A percentile compares a stretch with the other conserved stretches of the same genome.
These are phyloP conservation scores for Silene conica DNA, from an alignment of 148 eudicot genomes.

Conservation along the genomic window DNA sequence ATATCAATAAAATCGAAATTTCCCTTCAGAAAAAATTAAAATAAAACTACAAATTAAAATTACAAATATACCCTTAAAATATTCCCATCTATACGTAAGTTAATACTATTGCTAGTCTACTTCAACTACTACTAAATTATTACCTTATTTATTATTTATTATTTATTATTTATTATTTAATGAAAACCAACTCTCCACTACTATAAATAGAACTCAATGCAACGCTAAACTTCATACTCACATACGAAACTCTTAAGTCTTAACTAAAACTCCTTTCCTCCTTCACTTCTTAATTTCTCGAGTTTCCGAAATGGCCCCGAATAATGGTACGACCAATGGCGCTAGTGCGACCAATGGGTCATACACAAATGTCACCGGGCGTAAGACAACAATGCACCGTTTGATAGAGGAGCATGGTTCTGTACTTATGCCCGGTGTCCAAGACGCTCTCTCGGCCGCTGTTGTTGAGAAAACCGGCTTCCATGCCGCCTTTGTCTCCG, in stretches of 20 bases:
- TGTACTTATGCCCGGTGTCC: constrained; percentile 27
- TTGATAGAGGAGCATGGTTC: constrained; percentile 28
- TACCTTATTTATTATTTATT: not conserved
- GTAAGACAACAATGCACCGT: constrained; percentile 22
- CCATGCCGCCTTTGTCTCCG: constrained; percentile 27
- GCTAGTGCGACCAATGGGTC: not conserved
- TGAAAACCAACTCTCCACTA: not conserved
- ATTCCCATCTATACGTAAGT: not conserved
- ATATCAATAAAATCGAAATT: not conserved
- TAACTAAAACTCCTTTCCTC: not conserved
- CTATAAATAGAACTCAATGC: not conserved
- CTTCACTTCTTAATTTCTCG: not conserved
- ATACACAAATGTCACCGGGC: not conserved
- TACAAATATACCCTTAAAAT: not conserved
- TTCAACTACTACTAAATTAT: not conserved
- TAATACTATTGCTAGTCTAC: not conserved
- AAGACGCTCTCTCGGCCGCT: constrained; percentile 28
- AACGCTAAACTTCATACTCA: not conserved
- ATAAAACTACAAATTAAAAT: not conserved
- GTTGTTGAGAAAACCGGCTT: constrained; percentile 23
- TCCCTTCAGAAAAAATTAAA: not conserved
- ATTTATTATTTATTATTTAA: not conserved
- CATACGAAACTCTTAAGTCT: not conserved
- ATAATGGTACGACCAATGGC: not conserved
- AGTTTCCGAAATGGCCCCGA: not conserved